phyloP scores from a whole-genome alignment of 495 filamentous ascomycete species.

The Penicillium arizonense region DNA sequence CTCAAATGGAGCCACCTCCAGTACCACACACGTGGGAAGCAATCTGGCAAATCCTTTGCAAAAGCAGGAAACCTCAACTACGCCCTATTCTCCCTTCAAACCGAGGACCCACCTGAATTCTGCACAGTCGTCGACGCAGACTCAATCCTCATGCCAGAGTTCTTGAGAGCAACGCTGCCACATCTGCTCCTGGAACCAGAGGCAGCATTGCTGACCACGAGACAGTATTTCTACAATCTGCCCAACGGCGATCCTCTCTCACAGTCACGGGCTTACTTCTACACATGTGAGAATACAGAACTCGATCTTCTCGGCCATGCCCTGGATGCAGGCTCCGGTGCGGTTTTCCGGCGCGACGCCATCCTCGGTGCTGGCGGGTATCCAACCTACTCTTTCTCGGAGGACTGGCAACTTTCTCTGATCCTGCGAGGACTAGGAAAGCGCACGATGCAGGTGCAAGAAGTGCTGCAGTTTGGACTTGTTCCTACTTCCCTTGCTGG shows the following conservation, averaged over 20 bases:
- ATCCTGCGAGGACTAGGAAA: conserved; percentile 43
- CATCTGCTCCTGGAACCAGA: conserved; percentile 43
- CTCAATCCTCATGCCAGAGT: conserved; percentile 47
- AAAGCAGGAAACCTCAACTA: conserved; percentile 59
- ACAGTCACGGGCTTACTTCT: conserved; percentile 44
- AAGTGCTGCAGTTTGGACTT: conserved; percentile 49
- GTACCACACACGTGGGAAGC: conserved; percentile 45
- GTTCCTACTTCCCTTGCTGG: conserved; percentile 48
- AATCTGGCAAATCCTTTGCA: conserved; percentile 39
- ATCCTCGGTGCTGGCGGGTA: conserved; percentile 48
- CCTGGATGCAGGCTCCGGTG: conserved; percentile 48
- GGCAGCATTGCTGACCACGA: conserved; percentile 29
- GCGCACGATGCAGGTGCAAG: conserved; percentile 45
- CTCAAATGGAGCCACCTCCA: conserved; percentile 36
- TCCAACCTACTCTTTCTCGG: conserved; percentile 48
- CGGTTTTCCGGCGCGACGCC: conserved; percentile 41
- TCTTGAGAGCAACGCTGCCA: conserved; percentile 48
- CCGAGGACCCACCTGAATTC: conserved; percentile 42
- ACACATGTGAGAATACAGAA: conserved; percentile 33
- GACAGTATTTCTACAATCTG: conserved; percentile 52
- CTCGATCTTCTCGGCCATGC: conserved; percentile 24
- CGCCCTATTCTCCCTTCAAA: conserved; percentile 38
- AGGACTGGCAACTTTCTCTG: conserved; percentile 50
- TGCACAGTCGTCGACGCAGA: conserved; percentile 39
- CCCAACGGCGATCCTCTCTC: conserved; percentile 47